Evolutionary conservation across 192 early-diverging fungal genomes (phyloP).

Genomic region (Endogone sp.): DNA sequence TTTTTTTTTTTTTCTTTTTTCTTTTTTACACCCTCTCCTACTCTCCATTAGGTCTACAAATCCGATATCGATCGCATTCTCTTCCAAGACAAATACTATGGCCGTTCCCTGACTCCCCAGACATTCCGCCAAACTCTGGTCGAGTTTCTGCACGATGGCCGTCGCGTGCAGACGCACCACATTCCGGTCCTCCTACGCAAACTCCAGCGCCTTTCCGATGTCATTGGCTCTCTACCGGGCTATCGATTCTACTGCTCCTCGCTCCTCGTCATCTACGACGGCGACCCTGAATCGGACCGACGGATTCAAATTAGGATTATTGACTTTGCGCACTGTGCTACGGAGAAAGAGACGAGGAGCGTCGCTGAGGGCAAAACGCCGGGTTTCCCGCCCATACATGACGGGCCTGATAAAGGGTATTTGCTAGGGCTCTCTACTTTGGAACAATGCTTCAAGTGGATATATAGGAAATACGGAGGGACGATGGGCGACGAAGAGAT

Average conservation of each 20-base stretch:
- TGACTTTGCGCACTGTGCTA: conserved; percentile 93
- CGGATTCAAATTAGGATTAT: conserved; percentile 89
- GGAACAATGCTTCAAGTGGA: conserved; percentile 62
- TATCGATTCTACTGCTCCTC: conserved; percentile 92
- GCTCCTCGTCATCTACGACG: conserved; percentile 92
- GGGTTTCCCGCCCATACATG: conserved; percentile 40
- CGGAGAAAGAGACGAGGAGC: conserved; percentile 33
- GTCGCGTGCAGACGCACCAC: conserved; percentile 63
- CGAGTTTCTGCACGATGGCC: conserved; percentile 86
- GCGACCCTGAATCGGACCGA: conserved; percentile 24
- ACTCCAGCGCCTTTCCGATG: conserved; percentile 66
- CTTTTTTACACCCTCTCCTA: too few relatives aligned
- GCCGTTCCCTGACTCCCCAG: conserved; percentile 74
- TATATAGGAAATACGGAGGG: conserved; percentile 47
- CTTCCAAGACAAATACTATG: conserved; percentile 96
- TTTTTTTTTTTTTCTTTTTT: conserved; percentile 13
- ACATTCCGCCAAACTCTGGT: conserved; percentile 76
- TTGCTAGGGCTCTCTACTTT: conserved; percentile 71
- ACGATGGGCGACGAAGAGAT: too few relatives aligned
- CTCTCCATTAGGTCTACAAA: conserved; percentile 83
- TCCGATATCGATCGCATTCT: conserved; percentile 62
- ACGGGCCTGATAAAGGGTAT: conserved; percentile 73
- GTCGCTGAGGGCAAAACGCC: too few relatives aligned
- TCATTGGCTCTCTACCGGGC: conserved; percentile 70
- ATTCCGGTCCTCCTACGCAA: conserved; percentile 80